phyloP scores from a whole-genome alignment of 257 asterid genomes.

The Marsdenia floribunda region DNA sequence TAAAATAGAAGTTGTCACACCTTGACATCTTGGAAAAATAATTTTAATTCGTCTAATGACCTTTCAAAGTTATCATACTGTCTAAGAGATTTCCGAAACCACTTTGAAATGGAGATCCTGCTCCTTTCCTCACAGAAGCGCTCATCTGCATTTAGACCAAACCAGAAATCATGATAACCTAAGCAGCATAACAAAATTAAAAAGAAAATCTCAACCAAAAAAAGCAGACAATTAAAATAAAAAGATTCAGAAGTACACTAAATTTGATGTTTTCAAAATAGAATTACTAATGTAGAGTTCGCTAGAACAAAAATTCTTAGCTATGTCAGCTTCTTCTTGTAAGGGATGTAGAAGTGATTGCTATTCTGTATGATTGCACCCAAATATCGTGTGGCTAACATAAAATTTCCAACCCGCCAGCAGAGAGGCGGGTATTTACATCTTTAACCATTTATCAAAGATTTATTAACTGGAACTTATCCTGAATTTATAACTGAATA shows the following conservation, averaged over 20 bases:
- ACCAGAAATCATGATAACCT: slow-evolving; percentile 11
- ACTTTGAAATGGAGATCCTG: slow-evolving; percentile 74
- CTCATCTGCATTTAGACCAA: slow-evolving; percentile 56
- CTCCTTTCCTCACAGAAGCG: slow-evolving; percentile 78
- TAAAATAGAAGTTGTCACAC: slow-evolving; percentile 25
- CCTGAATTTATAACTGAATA: neutral
- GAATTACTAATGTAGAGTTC: neutral
- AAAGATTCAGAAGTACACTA: neutral
- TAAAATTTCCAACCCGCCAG: neutral
- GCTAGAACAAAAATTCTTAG: neutral
- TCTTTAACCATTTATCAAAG: neutral
- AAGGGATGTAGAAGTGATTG: neutral
- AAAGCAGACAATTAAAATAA: neutral
- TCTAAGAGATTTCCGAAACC: slow-evolving; percentile 86
- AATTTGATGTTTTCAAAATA: neutral
- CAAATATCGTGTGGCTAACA: neutral
- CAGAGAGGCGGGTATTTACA: neutral
- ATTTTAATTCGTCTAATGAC: slow-evolving; percentile 58
- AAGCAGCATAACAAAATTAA: slow-evolving; percentile 1
- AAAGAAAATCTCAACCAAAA: neutral
- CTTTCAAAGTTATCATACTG: slow-evolving; percentile 57
- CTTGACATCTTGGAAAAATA: slow-evolving; percentile 75
- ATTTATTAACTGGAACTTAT: too few relatives aligned
- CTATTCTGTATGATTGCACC: neutral
- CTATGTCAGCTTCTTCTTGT: neutral